These are phyloP conservation scores for Biscogniauxia mediterranea DNA, from an alignment of 2,329 filamentous ascomycete species.

Conservation along the genomic window DNA sequence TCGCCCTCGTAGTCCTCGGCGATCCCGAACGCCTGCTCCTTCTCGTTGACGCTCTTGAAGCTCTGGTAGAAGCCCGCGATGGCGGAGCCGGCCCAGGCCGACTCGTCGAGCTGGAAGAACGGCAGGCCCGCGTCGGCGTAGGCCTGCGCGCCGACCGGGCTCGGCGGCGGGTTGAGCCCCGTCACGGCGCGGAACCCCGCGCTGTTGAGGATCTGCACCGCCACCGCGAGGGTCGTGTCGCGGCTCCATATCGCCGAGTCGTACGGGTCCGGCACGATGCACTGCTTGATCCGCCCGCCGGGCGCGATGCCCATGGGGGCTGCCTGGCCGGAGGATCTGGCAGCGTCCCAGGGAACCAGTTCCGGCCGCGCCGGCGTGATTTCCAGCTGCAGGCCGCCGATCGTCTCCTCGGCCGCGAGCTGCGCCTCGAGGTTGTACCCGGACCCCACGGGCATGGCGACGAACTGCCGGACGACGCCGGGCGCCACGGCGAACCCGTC, in stretches of 20 bases:
- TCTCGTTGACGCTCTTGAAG: slow-evolving; percentile 19
- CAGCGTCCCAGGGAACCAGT: not conserved
- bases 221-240: slow-evolving; percentile 14
- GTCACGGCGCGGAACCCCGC: slow-evolving; percentile 35
- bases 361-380: slow-evolving; percentile 32
- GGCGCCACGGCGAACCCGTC: slow-evolving; percentile 38
- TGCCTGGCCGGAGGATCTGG: not conserved
- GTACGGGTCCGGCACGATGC: slow-evolving; percentile 9
- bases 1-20: slow-evolving; percentile 5
- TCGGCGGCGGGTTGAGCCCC: slow-evolving; percentile 32
- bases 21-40: slow-evolving; percentile 15
- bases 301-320: slow-evolving; percentile 16
- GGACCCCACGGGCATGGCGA: slow-evolving; percentile 42
- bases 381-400: slow-evolving; percentile 45
- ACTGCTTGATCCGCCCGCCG: slow-evolving; percentile 20
- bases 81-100: slow-evolving; percentile 7
- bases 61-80: slow-evolving; percentile 16
- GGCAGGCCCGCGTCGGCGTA: slow-evolving; percentile 36
- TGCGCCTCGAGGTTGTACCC: slow-evolving; percentile 47
- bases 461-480: slow-evolving; percentile 45
- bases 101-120: slow-evolving; percentile 37
- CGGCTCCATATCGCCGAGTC: slow-evolving; percentile 5
- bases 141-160: slow-evolving; percentile 33
- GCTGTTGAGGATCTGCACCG: slow-evolving; percentile 40
- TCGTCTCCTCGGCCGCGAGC: slow-evolving; percentile 36